phyloP scores from a whole-genome alignment of 2,329 filamentous ascomycete species.

The Fusarium euwallaceae region DNA sequence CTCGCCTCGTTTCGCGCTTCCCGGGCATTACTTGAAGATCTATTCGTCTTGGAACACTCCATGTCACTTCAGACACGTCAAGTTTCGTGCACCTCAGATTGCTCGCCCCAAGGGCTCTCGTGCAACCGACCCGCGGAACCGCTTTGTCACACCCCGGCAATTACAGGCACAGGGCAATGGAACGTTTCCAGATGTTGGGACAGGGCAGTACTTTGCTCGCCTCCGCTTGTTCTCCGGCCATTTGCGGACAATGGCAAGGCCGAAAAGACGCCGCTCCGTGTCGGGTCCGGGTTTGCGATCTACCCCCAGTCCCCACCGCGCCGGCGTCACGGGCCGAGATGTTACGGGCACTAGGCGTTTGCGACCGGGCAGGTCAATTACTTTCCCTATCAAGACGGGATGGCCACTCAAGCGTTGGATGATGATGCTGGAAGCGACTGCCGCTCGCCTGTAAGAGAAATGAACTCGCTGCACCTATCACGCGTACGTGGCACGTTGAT shows the following conservation, averaged over 20 bases:
- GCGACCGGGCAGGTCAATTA: constrained; percentile 17
- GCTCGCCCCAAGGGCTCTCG: constrained; percentile 14
- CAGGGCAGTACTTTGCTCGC: constrained; percentile 19
- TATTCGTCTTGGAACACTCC: constrained; percentile 10
- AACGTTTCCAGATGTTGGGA: constrained; percentile 44
- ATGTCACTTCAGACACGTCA: constrained; percentile 19
- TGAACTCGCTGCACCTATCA: constrained; percentile 16
- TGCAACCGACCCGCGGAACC: constrained; percentile 19
- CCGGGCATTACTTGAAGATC: constrained; percentile 8
- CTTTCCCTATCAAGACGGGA: constrained; percentile 9
- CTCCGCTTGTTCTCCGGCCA: constrained; percentile 29
- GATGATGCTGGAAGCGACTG: not conserved
- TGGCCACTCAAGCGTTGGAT: not conserved
- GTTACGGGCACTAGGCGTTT: constrained; percentile 27
- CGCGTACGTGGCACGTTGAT: not conserved
- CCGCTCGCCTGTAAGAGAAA: constrained; percentile 8
- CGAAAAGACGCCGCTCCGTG: constrained; percentile 39
- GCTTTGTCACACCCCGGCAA: constrained; percentile 33
- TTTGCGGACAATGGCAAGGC: constrained; percentile 30
- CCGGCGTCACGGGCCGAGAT: constrained; percentile 34
- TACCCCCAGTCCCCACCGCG: constrained; percentile 17
- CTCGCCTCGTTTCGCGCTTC: constrained; percentile 14
- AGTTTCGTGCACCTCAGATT: constrained; percentile 11
- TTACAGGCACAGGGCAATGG: constrained; percentile 32
- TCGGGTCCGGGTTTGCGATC: constrained; percentile 25